Evolutionary conservation across 2,329 filamentous ascomycete species (phyloP).

Genomic region (Cercospora sp.): DNA sequence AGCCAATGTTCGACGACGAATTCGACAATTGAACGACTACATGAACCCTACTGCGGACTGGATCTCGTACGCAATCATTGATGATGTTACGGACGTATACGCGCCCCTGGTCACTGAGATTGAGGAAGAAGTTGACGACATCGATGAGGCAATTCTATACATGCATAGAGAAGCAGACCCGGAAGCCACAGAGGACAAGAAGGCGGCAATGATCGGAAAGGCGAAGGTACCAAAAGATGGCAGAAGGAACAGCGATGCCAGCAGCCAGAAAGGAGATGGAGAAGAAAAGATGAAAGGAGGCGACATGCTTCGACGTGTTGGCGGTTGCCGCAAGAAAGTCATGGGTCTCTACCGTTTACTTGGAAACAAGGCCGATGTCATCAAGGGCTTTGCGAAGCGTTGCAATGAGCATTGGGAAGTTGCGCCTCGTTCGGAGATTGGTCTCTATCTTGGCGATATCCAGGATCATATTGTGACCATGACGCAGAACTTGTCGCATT

Average conservation of each 20-base stretch:
- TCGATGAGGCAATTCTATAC: conserved; percentile 85
- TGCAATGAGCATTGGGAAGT: conserved; percentile 99
- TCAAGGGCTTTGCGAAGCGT: conserved; percentile 97
- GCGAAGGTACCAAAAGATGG: conserved; percentile 16
- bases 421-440: conserved; percentile 90
- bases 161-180: conserved; percentile 64
- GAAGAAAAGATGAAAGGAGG: conserved; percentile 53
- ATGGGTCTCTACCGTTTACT: conserved; percentile 92
- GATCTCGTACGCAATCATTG: conserved; percentile 97
- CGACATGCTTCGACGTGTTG: conserved; percentile 89
- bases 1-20: conserved; percentile 89
- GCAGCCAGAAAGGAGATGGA: conserved; percentile 34
- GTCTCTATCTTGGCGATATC: conserved; percentile 95
- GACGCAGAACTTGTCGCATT: conserved; percentile 93
- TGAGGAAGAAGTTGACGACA: conserved; percentile 94
- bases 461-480: conserved; percentile 99
- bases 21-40: conserved; percentile 92
- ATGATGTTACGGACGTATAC: conserved; percentile 97
- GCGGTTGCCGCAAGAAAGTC: conserved; percentile 93
- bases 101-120: conserved; percentile 88
- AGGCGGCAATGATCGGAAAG: conserved; percentile 34
- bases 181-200: conserved; percentile 29
- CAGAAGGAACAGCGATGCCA: conserved; percentile 33
- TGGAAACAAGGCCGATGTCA: conserved; percentile 97
- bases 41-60: conserved; percentile 91